Evolutionary conservation across 2,329 filamentous ascomycete species (phyloP).

Genomic region (Fusarium camptoceras): DNA sequence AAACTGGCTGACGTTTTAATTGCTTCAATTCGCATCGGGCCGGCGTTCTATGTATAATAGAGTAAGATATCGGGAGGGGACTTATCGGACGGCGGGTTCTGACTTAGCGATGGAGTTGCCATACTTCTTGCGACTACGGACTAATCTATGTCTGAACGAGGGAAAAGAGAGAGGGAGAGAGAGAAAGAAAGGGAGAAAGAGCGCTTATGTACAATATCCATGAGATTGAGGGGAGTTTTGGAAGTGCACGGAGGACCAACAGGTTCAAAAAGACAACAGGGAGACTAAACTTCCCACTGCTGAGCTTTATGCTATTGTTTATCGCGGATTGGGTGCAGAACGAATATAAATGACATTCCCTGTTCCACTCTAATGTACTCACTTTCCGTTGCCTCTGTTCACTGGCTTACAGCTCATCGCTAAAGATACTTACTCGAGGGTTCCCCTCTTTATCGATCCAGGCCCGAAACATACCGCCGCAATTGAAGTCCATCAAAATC

Average conservation of each 20-base stretch:
- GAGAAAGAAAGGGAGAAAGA: no score
- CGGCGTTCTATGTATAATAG: conserved; percentile 53
- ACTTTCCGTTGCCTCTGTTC: background rate
- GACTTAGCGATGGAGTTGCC: conserved; percentile 42
- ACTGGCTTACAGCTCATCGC: conserved; percentile 42
- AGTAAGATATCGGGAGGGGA: conserved; percentile 31
- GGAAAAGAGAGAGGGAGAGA: conserved; percentile 19
- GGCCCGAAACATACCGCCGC: conserved; percentile 87
- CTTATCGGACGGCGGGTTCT: conserved; percentile 36
- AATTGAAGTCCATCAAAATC: conserved; percentile 84
- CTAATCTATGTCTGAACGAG: conserved; percentile 28
- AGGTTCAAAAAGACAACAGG: conserved; percentile 14
- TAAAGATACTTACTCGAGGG: conserved; percentile 62
- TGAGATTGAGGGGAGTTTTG: conserved; percentile 7
- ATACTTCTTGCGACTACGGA: conserved; percentile 35
- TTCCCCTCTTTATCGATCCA: conserved; percentile 74
- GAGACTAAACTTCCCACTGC: conserved; percentile 19
- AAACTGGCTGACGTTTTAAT: conserved; percentile 41
- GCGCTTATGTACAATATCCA: conserved; percentile 34
- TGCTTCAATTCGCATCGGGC: conserved; percentile 47
- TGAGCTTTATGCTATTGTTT: conserved; percentile 28
- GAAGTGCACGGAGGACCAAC: conserved; percentile 9
- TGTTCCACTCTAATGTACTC: conserved; percentile 20
- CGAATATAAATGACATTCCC: conserved; percentile 45
- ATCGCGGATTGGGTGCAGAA: conserved; percentile 35